Evolutionary conservation across 1,284 basidiomycete genomes (phyloP).

Genomic region (Veloporphyrellus conicus): DNA sequence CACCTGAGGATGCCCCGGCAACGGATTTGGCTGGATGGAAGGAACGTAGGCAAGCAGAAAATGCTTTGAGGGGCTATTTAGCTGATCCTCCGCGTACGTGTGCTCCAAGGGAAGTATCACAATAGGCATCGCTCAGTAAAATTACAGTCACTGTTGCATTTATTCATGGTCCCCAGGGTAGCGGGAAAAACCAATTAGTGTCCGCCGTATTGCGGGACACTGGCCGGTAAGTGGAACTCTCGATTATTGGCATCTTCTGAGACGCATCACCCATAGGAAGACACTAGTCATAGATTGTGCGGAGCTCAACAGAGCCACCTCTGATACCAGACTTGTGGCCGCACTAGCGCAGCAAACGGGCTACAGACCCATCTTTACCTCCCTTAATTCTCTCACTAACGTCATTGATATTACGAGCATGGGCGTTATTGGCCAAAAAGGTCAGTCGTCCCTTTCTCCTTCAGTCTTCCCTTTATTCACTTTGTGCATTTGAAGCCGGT

Average conservation of each 20-base stretch:
- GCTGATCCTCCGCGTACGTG: slow-evolving; percentile 64
- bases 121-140: slow-evolving; percentile 1
- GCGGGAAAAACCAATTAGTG: slow-evolving; percentile 80
- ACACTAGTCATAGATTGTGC: slow-evolving; percentile 78
- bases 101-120: background rate
- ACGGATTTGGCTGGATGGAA: slow-evolving; percentile 60
- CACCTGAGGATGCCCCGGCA: slow-evolving; percentile 10
- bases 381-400: slow-evolving; percentile 80
- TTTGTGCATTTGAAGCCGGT: slow-evolving; percentile 54
- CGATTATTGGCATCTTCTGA: background rate
- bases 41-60: slow-evolving; percentile 76
- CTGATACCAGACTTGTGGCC: slow-evolving; percentile 69
- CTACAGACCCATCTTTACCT: slow-evolving; percentile 88
- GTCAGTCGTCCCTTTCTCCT: slow-evolving; percentile 33
- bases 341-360: slow-evolving; percentile 79
- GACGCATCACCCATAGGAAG: slow-evolving; percentile 44
- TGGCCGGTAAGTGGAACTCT: slow-evolving; percentile 45
- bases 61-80: slow-evolving; percentile 65
- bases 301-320: slow-evolving; percentile 66
- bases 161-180: slow-evolving; percentile 88
- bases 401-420: slow-evolving; percentile 91
- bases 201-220: slow-evolving; percentile 56
- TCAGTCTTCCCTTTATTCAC: background rate
- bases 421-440: slow-evolving; percentile 92
- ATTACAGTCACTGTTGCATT: slow-evolving; percentile 64